Base-by-base conservation (phyloP, 2,329 filamentous ascomycete species). In the Biscogniauxia sp. region DNA sequence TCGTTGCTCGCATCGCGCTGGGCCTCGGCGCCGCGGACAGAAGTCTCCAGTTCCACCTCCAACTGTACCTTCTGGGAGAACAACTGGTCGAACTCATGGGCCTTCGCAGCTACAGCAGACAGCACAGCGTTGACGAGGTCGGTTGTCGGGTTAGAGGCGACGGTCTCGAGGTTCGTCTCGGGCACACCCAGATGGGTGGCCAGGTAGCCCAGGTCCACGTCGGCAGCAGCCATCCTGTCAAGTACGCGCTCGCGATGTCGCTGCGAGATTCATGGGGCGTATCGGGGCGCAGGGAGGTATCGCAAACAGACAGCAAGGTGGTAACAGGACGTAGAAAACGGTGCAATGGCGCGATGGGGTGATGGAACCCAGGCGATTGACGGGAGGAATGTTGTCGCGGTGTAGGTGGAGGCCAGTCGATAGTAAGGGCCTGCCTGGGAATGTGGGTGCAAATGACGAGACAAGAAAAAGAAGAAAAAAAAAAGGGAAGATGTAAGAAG, bases 1-100 rank as follows among this genome's bases (percentile, higher is more conserved):
- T 85, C 82, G 77, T 95, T 96, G 73, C 95, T 87, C 8, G 88
- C 86, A 72, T 94, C 92, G 66, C 88, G 88, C 76, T 93, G 91
- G 23, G 89, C 87, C 73, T 98, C 94, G 61, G 90, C 89, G 66
- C 86, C 90, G 69, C 93, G 89, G 54, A 97, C 89, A 19, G 89
- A 90, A 75, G 92, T 95, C 75, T 99, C 95, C 7, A 98, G 84
- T 79, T 98, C 93, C 52, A 99, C 95, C 70, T 97, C 92, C 53
- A 91, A 81, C 67, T 92, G 89, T 52, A 97, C 83, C 78, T 97
- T 98, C 66, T 96, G 91, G 9, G 94, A 89, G 69, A 89, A 92
- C 50, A 97, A 79, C 49, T 88, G 84, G 73, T 97, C 92, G 69
- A 86, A 89, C 70, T 97, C 92, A 69, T 88, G 90, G 41, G 91